A percentile compares a stretch with the other conserved stretches of the same genome.
These are phyloP conservation scores for Miscanthus sacchariflorus DNA, from an alignment of 202 grass and related monocot genomes.

Conservation along the genomic window DNA sequence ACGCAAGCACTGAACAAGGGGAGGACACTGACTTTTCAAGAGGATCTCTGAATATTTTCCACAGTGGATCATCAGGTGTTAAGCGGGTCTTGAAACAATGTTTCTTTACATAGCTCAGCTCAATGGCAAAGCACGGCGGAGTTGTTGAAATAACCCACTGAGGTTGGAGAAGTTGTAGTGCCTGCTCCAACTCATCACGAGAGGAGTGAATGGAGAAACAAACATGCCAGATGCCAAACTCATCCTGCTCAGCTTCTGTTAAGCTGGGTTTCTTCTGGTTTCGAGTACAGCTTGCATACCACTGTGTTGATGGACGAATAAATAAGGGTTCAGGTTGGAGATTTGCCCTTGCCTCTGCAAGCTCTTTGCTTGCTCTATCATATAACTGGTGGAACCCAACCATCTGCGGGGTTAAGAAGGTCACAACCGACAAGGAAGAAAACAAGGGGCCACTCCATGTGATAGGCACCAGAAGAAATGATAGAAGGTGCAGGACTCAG, in stretches of 20 bases:
- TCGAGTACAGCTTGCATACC: constrained; percentile 67
- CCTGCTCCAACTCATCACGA: constrained; percentile 75
- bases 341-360: constrained; percentile 60
- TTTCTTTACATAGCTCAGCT: constrained; percentile 88
- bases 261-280: constrained; percentile 59
- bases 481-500: not conserved
- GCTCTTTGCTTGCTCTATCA: constrained; percentile 63
- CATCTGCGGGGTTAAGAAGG: constrained; percentile 53
- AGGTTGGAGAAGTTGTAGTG: constrained; percentile 83
- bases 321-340: constrained; percentile 76
- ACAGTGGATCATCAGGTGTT: constrained; percentile 69
- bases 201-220: constrained; percentile 98
- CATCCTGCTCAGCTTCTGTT: constrained; percentile 76
- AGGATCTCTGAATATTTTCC: constrained; percentile 78
- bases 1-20: constrained; percentile 35
- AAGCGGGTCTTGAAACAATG: constrained; percentile 76
- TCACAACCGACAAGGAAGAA: not conserved
- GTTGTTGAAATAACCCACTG: constrained; percentile 94
- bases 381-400: constrained; percentile 67
- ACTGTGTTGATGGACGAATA: constrained; percentile 84
- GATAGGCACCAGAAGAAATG: not conserved
- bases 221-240: constrained; percentile 80
- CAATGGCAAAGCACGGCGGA: constrained; percentile 76
- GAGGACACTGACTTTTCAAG: constrained; percentile 48
- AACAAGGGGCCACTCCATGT: not conserved